Evolutionary conservation across 371 early-diverging fungal species (phyloP).

Genomic region (Hamiltosporidium tvaerminnensis): DNA sequence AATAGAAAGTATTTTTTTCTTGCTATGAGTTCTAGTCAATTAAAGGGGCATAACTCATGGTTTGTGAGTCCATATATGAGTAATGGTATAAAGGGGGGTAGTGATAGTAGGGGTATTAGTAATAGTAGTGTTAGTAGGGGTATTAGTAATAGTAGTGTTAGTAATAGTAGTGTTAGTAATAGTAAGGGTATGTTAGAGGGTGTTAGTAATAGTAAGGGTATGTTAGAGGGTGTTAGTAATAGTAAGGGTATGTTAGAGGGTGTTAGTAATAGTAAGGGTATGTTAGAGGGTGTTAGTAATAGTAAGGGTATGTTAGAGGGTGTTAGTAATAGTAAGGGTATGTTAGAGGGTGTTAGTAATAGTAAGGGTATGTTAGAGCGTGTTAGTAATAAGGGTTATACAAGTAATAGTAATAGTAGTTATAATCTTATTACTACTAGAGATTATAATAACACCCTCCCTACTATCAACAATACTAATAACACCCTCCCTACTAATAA

Average conservation of each 20-base stretch:
- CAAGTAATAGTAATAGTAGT: neutral
- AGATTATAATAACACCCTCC: conserved; percentile 22
- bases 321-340: neutral
- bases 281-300: no score
- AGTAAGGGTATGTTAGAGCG: neutral
- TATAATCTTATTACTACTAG: conserved; percentile 12
- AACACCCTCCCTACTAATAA: neutral
- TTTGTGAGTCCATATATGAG: conserved; percentile 54
- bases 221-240: no score
- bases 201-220: no score
- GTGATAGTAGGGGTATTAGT: no score
- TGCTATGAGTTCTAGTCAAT: conserved; percentile 57
- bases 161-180: no score
- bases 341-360: neutral
- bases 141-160: no score
- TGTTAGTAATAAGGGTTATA: neutral
- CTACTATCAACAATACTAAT: conserved; percentile 18
- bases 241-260: no score
- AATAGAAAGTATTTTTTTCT: conserved; percentile 58
- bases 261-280: no score
- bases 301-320: no score
- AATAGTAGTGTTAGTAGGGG: no score
- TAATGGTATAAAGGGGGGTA: neutral
- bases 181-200: no score
- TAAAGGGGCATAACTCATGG: conserved; percentile 61